phyloP scores from a whole-genome alignment of 139 green algal species.

The Spirogloea muscicola region DNA sequence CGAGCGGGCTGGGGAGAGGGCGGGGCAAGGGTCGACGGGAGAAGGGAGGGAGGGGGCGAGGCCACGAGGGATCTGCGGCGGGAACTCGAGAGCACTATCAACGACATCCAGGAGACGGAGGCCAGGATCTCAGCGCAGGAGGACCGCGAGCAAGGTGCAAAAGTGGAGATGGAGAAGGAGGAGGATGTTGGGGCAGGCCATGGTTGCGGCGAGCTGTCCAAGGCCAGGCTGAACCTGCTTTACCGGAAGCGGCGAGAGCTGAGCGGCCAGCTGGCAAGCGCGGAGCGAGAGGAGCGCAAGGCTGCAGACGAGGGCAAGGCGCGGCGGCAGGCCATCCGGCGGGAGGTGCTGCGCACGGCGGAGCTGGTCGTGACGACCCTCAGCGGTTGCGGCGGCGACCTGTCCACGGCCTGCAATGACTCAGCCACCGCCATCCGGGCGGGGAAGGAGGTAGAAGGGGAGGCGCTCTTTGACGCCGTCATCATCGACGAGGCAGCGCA shows the following conservation, averaged over 20 bases:
- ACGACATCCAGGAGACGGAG: constrained; percentile 18
- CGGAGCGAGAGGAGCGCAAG: constrained; percentile 5
- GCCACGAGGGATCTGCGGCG: background rate
- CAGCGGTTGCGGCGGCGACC: constrained; percentile 35
- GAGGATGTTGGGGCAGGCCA: too few species aligned
- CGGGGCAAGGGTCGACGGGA: background rate
- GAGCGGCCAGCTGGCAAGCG: background rate
- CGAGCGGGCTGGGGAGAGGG: too few species aligned
- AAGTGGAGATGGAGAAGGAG: too few species aligned
- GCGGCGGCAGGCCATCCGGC: constrained; percentile 8
- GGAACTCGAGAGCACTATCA: constrained; percentile 7
- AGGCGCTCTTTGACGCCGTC: constrained; percentile 64
- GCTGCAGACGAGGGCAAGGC: constrained; percentile 18
- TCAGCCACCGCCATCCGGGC: background rate
- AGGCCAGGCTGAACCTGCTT: constrained; percentile 22
- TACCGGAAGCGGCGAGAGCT: constrained; percentile 28
- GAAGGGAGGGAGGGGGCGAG: constrained; percentile 4
- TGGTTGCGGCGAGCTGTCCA: too few species aligned
- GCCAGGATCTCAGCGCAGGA: constrained; percentile 11
- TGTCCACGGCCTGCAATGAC: constrained; percentile 26
- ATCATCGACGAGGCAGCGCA: constrained; percentile 96
- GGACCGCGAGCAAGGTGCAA: background rate
- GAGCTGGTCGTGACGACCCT: constrained; percentile 39
- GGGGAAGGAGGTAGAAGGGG: background rate
- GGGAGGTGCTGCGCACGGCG: constrained; percentile 32